Conservation (phyloP, 2,329 filamentous ascomycete genomes). For the Colletotrichum gigasporum region DNA sequence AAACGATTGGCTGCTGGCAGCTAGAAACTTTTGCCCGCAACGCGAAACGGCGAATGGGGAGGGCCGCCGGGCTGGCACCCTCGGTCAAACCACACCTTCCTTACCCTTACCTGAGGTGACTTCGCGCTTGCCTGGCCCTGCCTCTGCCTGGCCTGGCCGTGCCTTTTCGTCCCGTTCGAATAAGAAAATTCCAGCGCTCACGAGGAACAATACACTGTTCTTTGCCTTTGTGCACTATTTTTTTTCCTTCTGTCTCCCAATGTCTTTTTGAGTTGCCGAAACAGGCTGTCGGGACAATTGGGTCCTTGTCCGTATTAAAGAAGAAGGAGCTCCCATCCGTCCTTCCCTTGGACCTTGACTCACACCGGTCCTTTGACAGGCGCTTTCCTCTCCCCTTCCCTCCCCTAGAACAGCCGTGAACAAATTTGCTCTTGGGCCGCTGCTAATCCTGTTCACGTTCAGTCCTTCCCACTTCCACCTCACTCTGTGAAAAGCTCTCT, state of each 20-base stretch:
- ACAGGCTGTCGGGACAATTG: neutral
- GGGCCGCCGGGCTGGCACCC: slow-evolving; percentile 6
- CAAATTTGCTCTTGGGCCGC: neutral
- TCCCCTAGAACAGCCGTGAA: slow-evolving; percentile 11
- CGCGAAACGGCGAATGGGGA: slow-evolving; percentile 27
- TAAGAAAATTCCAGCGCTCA: neutral
- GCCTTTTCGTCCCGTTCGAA: neutral
- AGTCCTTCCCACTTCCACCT: slow-evolving; percentile 14
- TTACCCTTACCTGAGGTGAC: slow-evolving; percentile 1
- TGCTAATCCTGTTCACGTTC: slow-evolving; percentile 26
- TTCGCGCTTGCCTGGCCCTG: slow-evolving; percentile 17
- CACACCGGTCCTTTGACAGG: slow-evolving; percentile 21
- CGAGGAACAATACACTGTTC: slow-evolving; percentile 8
- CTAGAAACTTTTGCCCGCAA: slow-evolving; percentile 22
- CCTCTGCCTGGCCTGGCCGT: slow-evolving; percentile 3
- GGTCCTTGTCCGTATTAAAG: slow-evolving; percentile 22
- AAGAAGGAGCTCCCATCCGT: slow-evolving; percentile 11
- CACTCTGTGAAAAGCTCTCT: neutral
- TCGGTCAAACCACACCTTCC: slow-evolving; percentile 12
- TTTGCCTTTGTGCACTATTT: neutral
- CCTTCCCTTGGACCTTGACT: slow-evolving; percentile 18
- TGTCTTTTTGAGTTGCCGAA: slow-evolving; percentile 12
- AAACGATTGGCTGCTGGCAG: slow-evolving; percentile 22
- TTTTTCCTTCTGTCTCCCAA: slow-evolving; percentile 8
- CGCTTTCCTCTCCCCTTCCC: neutral